Percentiles rank a stretch among this genome's conserved stretches.
Evolutionary conservation across 2,329 filamentous ascomycete genomes (phyloP).

Genomic region (Metarhizium sp.): DNA sequence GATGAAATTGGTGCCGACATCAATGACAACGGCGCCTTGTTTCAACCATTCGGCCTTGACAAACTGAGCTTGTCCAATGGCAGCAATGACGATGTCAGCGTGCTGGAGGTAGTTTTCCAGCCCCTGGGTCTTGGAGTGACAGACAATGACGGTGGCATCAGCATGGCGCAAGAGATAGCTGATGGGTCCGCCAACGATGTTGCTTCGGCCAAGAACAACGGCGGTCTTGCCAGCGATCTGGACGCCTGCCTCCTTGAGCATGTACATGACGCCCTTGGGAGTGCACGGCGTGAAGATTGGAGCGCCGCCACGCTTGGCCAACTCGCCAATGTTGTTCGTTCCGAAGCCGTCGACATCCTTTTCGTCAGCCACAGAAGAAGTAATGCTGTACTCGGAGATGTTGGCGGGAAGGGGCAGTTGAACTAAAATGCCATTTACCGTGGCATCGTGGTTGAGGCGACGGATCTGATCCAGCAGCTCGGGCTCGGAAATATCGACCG

Average conservation of each 20-base stretch:
- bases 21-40: constrained; percentile 88
- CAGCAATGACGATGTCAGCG: constrained; percentile 85
- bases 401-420: constrained; percentile 85
- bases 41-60: constrained; percentile 96
- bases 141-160: constrained; percentile 92
- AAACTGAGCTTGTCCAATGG: constrained; percentile 79
- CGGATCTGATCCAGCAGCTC: constrained; percentile 80
- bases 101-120: constrained; percentile 66
- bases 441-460: constrained; percentile 74
- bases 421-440: constrained; percentile 85
- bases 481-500: constrained; percentile 69
- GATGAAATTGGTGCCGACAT: constrained; percentile 96
- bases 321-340: constrained; percentile 86
- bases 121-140: constrained; percentile 78
- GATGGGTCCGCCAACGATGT: constrained; percentile 95
- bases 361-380: constrained; percentile 80
- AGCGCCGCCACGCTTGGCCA: constrained; percentile 86
- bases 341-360: constrained; percentile 99
- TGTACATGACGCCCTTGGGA: constrained; percentile 91
- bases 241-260: constrained; percentile 76
- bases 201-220: constrained; percentile 87
- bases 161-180: constrained; percentile 93
- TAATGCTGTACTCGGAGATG: constrained; percentile 83
- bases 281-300: constrained; percentile 93
- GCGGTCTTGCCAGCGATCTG: constrained; percentile 84